Evolutionary conservation across 208 protist genomes (phyloP).

Genomic region (Strigomonas galati): DNA sequence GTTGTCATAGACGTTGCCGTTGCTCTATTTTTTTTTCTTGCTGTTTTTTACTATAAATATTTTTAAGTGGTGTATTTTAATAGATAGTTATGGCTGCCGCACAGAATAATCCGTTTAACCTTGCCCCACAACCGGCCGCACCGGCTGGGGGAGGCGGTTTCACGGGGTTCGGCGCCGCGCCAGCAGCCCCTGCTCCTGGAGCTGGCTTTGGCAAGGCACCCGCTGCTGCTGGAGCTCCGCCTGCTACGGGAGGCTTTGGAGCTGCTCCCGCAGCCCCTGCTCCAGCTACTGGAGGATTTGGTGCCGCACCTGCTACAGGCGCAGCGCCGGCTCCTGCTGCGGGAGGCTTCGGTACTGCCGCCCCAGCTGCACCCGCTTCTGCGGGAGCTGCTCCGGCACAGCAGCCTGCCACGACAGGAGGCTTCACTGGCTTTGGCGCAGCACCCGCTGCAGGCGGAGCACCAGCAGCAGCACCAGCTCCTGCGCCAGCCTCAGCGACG

Average conservation of each 20-base stretch:
- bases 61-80: not conserved
- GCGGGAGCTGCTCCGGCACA: not conserved
- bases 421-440: slow-evolving; percentile 1
- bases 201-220: not conserved
- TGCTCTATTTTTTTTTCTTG: slow-evolving; percentile 4
- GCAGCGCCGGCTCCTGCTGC: not conserved
- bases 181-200: not conserved
- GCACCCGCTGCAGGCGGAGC: not conserved
- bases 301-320: not conserved
- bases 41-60: not conserved
- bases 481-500: not conserved
- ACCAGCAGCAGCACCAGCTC: not conserved
- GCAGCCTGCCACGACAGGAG: too few relatives aligned
- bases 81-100: not conserved
- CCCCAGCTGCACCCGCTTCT: not conserved
- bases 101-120: too few relatives aligned
- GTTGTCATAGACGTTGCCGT: too few relatives aligned
- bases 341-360: not conserved
- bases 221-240: not conserved
- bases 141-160: not conserved
- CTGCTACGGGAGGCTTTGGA: not conserved
- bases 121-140: not conserved
- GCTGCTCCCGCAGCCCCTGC: not conserved
- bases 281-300: not conserved
- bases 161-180: not conserved